Conservation (phyloP, 352 stramenopile genomes). For the Globisporangium acanthophoron region DNA sequence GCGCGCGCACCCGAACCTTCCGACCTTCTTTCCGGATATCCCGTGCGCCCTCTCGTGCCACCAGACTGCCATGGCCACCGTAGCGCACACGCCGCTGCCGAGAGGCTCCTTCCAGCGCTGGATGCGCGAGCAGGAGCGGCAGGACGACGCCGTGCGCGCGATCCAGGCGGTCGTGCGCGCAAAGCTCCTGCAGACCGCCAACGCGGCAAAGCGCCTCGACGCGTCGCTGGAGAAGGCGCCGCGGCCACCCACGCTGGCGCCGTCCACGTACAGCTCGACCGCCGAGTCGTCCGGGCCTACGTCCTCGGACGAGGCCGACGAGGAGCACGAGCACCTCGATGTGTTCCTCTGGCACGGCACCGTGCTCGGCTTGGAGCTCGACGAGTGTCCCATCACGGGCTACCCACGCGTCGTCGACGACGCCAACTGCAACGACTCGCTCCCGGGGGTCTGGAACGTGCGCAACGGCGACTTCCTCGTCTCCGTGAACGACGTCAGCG, state of each 20-base stretch:
- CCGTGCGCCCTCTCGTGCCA: not conserved
- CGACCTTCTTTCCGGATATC: not conserved
- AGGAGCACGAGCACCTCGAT: slow-evolving; percentile 41
- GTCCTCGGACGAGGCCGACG: slow-evolving; percentile 27
- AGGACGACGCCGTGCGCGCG: slow-evolving; percentile 27
- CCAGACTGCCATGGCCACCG: not conserved
- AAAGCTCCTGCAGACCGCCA: slow-evolving; percentile 10
- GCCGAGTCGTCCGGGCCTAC: slow-evolving; percentile 6
- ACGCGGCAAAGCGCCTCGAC: not conserved
- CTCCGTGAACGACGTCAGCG: slow-evolving; percentile 49
- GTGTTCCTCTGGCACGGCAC: slow-evolving; percentile 62
- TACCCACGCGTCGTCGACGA: slow-evolving; percentile 47
- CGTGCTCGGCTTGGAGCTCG: slow-evolving; percentile 43
- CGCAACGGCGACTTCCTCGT: slow-evolving; percentile 56
- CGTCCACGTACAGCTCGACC: slow-evolving; percentile 5
- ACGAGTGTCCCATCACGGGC: slow-evolving; percentile 35
- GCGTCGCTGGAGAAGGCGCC: not conserved
- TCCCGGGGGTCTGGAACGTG: slow-evolving; percentile 66
- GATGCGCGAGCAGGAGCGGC: slow-evolving; percentile 23
- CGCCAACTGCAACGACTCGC: slow-evolving; percentile 47
- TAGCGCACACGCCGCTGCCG: not conserved
- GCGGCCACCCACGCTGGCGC: slow-evolving; percentile 12
- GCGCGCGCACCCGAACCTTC: not conserved
- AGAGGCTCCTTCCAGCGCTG: slow-evolving; percentile 23
- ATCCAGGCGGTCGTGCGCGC: slow-evolving; percentile 29